Base-by-base conservation (phyloP, 2,329 filamentous ascomycete species). In the Monosporascus sp. region DNA sequence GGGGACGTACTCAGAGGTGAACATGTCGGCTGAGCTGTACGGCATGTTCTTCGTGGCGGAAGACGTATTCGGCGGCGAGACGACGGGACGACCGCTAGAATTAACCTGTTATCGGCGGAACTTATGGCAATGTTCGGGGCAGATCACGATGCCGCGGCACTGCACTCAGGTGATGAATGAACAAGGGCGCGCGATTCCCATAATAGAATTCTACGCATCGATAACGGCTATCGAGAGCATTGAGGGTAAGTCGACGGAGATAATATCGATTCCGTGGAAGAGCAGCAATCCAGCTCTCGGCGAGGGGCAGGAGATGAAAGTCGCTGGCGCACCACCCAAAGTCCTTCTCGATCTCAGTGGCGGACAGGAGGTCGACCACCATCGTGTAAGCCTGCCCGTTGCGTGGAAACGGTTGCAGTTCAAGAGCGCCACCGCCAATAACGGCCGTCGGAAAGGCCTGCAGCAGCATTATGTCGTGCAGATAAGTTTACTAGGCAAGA, bases 231-330 rank as follows among this genome's bases (percentile, higher is more conserved):
- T 88, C 3, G 93, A 97, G 70, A 96, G 90, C 5, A 95, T 97
- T 48, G 93, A 97, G 67, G 89, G 90, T 48, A 96, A 96, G 65
- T 65, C 84, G 1, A 93, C 95, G 6, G 95, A 97, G 72, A 96
- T 97, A 56, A 97, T 97, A 54, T 94, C 88, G 0, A 94, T 97
- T 47, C 93, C 93, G 0, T 97, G 93, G 92, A 97, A 97, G 75
- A 95, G 76, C 80, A 65, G 87, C 74, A 64, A 85, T 72, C 62
- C 85, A 66, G 69, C 80, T 63, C 65, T 75, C 2, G 68, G 69
- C 18, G 67, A 68, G 43, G 65, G 63, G 11, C 61, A 82, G 61
- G 80, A 77, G 56, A 67, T 70, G 52, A 82, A 78, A 60, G 71
- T 73, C 3, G 75, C 74, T 11, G 67, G 70, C 18, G 72, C 80